A percentile compares a stretch with the other conserved stretches of the same genome.
phyloP scores from a whole-genome alignment of 2,329 filamentous ascomycete genomes.

The Penicillium sp. region DNA sequence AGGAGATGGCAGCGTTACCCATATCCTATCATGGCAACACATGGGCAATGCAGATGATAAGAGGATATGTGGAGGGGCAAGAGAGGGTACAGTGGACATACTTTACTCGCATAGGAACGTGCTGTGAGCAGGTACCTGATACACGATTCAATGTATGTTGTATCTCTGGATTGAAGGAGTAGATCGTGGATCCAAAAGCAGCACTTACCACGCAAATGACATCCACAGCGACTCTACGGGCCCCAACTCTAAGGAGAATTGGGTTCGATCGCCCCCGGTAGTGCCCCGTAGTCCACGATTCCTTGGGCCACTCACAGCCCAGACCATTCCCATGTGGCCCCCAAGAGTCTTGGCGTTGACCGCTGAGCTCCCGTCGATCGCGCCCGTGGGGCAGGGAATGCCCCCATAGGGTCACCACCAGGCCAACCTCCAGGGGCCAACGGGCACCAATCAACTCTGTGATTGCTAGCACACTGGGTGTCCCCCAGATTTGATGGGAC shows the following conservation, averaged over 20 bases:
- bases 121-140: neutral
- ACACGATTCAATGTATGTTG: neutral
- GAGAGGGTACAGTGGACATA: constrained; percentile 10
- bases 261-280: constrained; percentile 17
- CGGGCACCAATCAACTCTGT: constrained; percentile 17
- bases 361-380: constrained; percentile 6
- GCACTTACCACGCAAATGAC: neutral
- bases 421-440: neutral
- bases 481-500: constrained; percentile 19
- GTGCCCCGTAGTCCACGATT: neutral
- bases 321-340: constrained; percentile 14
- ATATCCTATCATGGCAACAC: constrained; percentile 38
- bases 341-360: constrained; percentile 15
- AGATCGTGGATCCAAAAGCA: neutral
- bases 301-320: constrained; percentile 16
- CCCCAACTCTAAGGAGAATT: constrained; percentile 26
- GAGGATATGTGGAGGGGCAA: constrained; percentile 4
- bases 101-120: neutral
- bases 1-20: constrained; percentile 10
- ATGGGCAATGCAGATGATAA: constrained; percentile 24
- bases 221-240: neutral
- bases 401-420: neutral
- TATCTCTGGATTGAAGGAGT: neutral
- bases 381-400: neutral
- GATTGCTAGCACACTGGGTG: constrained; percentile 16